Base-by-base conservation (phyloP, 495 filamentous ascomycete species). In the Immersiella caudata region DNA sequence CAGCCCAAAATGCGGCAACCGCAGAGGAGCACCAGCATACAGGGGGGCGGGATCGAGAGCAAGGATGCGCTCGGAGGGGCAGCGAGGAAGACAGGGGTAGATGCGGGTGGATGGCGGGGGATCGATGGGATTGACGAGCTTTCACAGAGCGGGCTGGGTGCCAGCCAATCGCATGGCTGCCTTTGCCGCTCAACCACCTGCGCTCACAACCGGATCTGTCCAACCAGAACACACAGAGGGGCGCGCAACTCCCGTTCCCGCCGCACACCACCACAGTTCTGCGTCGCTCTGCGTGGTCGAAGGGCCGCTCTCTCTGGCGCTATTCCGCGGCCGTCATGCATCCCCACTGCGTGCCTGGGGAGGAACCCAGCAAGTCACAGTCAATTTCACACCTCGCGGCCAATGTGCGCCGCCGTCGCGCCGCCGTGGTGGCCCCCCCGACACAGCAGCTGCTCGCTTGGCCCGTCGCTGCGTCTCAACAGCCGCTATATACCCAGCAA, bases 401-500 rank as follows among this genome's bases (percentile, higher is more conserved):
- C 71, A 70, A 70, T 70, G 66, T 62, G 57, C 59, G 71, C 73
- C 72, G 71, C 65, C 68, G 68, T 68, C 63, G 52, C 68, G 56
- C 70, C 71, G 67, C 63, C 72, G 70, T 73, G 72, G 65, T 68
- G 65, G 68, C 64, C 70, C 62, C 54, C 67, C 33, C 68, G 65
- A 66, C 62, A 65, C 71, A 71, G 71, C 56, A 65, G 65, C 73
- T 63, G 27, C 21, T 50, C 58, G 60, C 59, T 67, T 57, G 46
- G 9, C 46, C 25, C 36, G 56, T 33, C 74, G 62, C 67, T 69
- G 73, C 76, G 80, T 82, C 70, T 82, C 82, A 83, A 77, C 81
- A 83, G 79, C 79, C 81, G 81, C 82, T 84, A 83, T 83, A 84
- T 84, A 83, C 81, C 77, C 79, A 71, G 74, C 71, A 65, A 20